Evolutionary conservation across 2,329 filamentous ascomycete species (phyloP), one percentile per base, ranked within the genome.

Genomic region (Sarocladiaceae sp.): DNA sequence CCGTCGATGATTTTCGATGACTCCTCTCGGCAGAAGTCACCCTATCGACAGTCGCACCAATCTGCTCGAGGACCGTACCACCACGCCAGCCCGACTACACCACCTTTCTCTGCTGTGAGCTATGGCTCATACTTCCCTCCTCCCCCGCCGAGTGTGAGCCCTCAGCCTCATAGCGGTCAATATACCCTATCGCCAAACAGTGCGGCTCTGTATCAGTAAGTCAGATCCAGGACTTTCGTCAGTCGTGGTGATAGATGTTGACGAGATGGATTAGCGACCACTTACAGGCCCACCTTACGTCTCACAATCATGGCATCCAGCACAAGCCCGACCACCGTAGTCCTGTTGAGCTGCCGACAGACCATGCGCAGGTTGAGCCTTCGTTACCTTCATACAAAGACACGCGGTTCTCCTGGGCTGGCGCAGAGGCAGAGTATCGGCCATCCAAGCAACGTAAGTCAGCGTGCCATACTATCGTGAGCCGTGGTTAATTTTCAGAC

Each of bases 261-360:
- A 48, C 44, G 17, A 10, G 23, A n/a, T 7, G 4, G 11, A 20
- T 22, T 25, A 28, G 40, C 29, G 18, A 57, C 47, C 57, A 50
- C n/a, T 51, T 51, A 18, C 52, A 57, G 35, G 54, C 50, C 26
- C 36, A n/a, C 51, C 55, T 36, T 52, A 46, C 36, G 36, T 52
- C 29, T 36, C 55, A 47, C 54, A 35, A 22, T 51, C 18, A 10
- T n/a, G n/a, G n/a, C n/a, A 58, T 11, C 62, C 64, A 5, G 12
- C 28, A 37, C 6, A 26, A 33, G 10, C 25, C 44, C 4, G 44
- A 48, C 13, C 12, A 4, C 13, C 12, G 5, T 3, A 48, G 44
- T 17, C 61, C 60, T 0, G 66, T 64, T 1, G 72, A 74, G 54
- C 58, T 75, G 2, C 66, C 71, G 3, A 56, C 62, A 1, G 65